These are phyloP conservation scores for Dillenia suffruticosa DNA, from an alignment of 164 flowering plant genomes.

Conservation along the genomic window DNA sequence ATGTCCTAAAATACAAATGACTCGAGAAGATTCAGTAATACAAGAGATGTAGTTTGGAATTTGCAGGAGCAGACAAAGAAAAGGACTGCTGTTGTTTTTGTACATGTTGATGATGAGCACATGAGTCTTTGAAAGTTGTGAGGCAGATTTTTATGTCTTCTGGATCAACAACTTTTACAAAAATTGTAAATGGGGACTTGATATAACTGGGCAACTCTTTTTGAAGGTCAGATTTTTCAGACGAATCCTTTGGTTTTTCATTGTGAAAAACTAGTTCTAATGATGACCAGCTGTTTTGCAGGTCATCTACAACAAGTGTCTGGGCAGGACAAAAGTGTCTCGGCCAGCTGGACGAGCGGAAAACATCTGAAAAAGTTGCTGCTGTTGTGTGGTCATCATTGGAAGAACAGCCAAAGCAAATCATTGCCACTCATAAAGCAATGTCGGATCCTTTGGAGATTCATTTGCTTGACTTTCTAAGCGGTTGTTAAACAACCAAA, in stretches of 20 bases:
- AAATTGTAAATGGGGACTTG: constrained; percentile 94
- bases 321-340: constrained; percentile 99
- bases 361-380: constrained; percentile 99
- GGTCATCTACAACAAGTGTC: constrained; percentile 99
- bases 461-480: constrained; percentile 98
- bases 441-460: constrained; percentile 99
- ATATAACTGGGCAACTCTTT: constrained; percentile 96
- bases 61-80: constrained; percentile 98
- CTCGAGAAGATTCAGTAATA: constrained; percentile 95
- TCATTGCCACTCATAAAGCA: constrained; percentile 98
- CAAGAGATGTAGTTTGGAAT: constrained; percentile 97
- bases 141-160: constrained; percentile 99
- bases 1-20: constrained; percentile 80
- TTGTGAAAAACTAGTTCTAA: too few species aligned
- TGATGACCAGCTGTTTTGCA: constrained; percentile 15
- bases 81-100: constrained; percentile 94
- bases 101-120: constrained; percentile 97
- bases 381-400: constrained; percentile 97
- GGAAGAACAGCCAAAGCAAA: constrained; percentile 98
- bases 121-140: constrained; percentile 99
- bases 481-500: too few species aligned
- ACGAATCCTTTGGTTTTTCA: too few species aligned
- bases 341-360: constrained; percentile 99
- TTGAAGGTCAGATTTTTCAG: constrained; percentile 60
- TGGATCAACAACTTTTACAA: constrained; percentile 96